These are phyloP conservation scores for Orychophragmus violaceus DNA, from an alignment of 345 rosid species.

Conservation along the genomic window DNA sequence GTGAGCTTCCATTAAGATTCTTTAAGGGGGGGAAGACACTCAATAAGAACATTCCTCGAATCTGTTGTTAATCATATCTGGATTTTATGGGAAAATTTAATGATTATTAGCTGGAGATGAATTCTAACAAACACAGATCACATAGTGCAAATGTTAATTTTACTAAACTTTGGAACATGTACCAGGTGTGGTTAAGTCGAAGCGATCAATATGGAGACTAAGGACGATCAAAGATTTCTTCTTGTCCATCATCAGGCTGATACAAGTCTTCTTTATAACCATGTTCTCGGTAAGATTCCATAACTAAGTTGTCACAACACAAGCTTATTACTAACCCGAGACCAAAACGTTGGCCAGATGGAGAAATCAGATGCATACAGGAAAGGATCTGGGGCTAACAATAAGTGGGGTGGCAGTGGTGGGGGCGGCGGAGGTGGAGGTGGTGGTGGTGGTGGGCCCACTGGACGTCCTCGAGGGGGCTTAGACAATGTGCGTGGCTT, in stretches of 20 bases:
- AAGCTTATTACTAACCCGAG: background rate
- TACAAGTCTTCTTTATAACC: conserved; percentile 29
- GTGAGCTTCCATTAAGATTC: too few species aligned
- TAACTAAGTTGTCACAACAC: background rate
- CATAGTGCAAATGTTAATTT: background rate
- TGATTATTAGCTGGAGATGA: too few species aligned
- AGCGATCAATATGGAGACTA: conserved; percentile 29
- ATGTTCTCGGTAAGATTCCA: conserved; percentile 22
- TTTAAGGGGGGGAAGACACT: too few species aligned
- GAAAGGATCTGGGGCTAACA: conserved; percentile 58
- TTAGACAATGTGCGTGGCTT: conserved; percentile 53
- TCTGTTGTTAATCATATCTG: too few species aligned
- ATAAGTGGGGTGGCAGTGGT: conserved; percentile 77
- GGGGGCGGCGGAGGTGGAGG: conserved; percentile 31
- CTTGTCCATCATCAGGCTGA: conserved; percentile 25
- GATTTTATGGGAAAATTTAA: too few species aligned
- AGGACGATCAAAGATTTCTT: conserved; percentile 29
- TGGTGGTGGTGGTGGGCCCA: conserved; percentile 52
- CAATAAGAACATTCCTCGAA: too few species aligned
- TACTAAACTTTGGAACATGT: background rate
- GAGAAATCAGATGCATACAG: conserved; percentile 70
- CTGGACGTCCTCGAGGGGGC: conserved; percentile 67
- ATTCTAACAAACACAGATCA: background rate
- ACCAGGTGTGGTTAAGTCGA: conserved; percentile 28
- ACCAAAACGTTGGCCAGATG: conserved; percentile 40